phyloP scores from a whole-genome alignment of 306 rosid species.

The Oemleria cerasiformis region DNA sequence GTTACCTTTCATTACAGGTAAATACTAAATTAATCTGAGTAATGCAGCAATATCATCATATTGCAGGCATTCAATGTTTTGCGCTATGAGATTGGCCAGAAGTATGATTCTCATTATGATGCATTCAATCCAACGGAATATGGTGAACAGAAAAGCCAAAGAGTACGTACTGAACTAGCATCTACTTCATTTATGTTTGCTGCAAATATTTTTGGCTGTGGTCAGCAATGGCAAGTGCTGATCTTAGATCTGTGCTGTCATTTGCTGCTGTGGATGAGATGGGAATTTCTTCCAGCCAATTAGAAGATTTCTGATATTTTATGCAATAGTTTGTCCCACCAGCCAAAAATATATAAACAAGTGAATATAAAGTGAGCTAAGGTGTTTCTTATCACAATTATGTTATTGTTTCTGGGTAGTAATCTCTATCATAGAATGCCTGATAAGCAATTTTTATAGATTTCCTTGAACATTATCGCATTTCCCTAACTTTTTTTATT shows the following conservation, averaged over 20 bases:
- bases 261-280: background rate
- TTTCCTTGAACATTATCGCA: background rate
- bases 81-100: conserved; percentile 60
- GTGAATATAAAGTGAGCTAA: background rate
- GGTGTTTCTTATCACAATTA: background rate
- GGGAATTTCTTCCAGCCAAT: background rate
- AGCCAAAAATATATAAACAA: background rate
- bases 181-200: background rate
- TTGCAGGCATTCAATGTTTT: conserved; percentile 62
- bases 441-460: background rate
- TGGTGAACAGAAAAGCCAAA: conserved; percentile 51
- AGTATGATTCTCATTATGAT: conserved; percentile 63
- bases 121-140: conserved; percentile 51
- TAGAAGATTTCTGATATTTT: conserved; percentile 3
- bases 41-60: conserved; percentile 18
- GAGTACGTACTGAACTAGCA: conserved; percentile 34
- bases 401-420: background rate
- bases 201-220: background rate
- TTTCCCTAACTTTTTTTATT: background rate
- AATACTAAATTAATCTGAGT: conserved; percentile 22
- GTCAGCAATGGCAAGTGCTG: background rate
- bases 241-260: background rate
- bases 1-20: conserved; percentile 23
- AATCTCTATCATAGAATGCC: background rate
- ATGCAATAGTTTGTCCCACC: background rate